Evolutionary conservation across 73 alveolate species (phyloP), one percentile per base, ranked within the genome.

Genomic region (Paramecium primaurelia): DNA sequence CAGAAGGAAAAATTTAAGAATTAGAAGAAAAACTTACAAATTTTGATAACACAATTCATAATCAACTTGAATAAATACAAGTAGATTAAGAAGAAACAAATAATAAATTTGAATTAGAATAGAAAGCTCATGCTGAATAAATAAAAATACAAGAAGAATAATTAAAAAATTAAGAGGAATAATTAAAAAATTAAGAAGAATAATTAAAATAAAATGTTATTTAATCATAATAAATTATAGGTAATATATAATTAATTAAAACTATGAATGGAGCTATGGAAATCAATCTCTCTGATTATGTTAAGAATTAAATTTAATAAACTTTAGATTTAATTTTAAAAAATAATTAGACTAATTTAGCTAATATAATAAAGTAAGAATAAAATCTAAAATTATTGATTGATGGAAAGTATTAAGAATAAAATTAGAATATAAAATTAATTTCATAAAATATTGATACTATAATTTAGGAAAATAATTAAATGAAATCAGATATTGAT

Each of bases 21-120:
- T 6, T 80, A 44, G 49, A 38, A 8, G 91, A 80, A 20, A 80
- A 80, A 44, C 6, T 80, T 4, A 8, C 11, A 34, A 47, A 25
- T 22, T 25, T 30, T 22, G 73, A 6, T 25, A 12, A 77, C 10
- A 80, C 77, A 2, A 60, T 80, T 9, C 75, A n/a, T 44, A 20
- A 80, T 26, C n/a, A 80, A 80, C 6, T 80, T 12, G 77, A 80
- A 47, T 18, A 14, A 80, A 80, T 44, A 14, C 25, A 80, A 20
- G 44, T 80, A 42, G 91, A 80, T 80, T 80, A 80, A 80, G 91
- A 80, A 9, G 54, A 42, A 80, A 8, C 6, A 22, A 44, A 80
- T 34, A 44, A 8, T 25, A 47, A 11, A 7, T 0, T 80, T n/a
- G 75, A 80, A 12, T 2, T 9, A 58, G 71, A 58, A 12, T 25